A percentile compares a stretch with the other conserved stretches of the same genome.
Conservation (phyloP, 108 stramenopile genomes). For the Discostella stelligeroides region DNA sequence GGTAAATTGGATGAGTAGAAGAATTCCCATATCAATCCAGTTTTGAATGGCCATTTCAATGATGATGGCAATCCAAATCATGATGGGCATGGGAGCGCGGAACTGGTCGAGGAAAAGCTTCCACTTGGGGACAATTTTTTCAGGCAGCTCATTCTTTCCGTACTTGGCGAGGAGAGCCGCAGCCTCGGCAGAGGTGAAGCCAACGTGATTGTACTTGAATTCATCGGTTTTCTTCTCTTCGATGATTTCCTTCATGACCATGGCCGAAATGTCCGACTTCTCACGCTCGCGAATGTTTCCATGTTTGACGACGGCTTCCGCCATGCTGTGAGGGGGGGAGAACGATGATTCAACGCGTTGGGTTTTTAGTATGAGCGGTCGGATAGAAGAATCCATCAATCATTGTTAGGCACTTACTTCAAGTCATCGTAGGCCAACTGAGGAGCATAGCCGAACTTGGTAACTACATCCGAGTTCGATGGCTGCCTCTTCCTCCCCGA, state of each 20-base stretch:
- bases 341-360: neutral
- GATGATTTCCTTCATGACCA: constrained; percentile 19
- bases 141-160: constrained; percentile 66
- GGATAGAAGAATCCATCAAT: neutral
- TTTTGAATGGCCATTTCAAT: constrained; percentile 56
- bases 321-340: constrained; percentile 10
- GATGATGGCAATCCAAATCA: constrained; percentile 74
- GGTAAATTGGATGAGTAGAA: constrained; percentile 57
- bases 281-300: constrained; percentile 20
- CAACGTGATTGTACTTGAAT: constrained; percentile 46
- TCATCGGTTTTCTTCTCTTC: neutral
- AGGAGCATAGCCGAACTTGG: constrained; percentile 34
- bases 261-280: constrained; percentile 1
- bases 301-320: constrained; percentile 21
- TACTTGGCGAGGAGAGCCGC: constrained; percentile 31
- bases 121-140: constrained; percentile 54
- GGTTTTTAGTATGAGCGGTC: neutral
- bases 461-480: constrained; percentile 17
- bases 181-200: constrained; percentile 49
- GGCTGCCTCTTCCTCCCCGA: constrained; percentile 14
- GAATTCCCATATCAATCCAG: constrained; percentile 56
- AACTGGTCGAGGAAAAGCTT: constrained; percentile 61
- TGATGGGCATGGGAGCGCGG: constrained; percentile 80
- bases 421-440: constrained; percentile 33
- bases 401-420: constrained; percentile 11